These are phyloP conservation scores for Luvunga scandens DNA, from an alignment of 345 rosid species.

Conservation along the genomic window DNA sequence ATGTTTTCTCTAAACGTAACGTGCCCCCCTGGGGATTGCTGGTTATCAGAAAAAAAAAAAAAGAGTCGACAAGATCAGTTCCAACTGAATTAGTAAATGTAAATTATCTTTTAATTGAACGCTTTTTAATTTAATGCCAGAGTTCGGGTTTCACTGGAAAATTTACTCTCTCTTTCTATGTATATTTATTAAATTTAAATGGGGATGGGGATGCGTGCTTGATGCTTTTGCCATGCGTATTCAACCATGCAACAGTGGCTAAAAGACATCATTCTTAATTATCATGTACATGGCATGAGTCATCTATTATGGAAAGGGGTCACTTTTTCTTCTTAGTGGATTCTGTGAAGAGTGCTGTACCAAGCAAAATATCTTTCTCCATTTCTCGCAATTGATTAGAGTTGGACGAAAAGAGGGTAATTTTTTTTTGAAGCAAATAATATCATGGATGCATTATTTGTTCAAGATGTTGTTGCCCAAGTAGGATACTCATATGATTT, in stretches of 20 bases:
- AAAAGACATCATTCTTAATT: neutral
- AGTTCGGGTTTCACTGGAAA: neutral
- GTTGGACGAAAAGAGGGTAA: too few species aligned
- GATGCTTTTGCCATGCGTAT: conserved; percentile 21
- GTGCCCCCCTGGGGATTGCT: conserved; percentile 30
- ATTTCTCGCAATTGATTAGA: neutral
- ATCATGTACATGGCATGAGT: conserved; percentile 26
- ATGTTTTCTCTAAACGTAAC: conserved; percentile 29
- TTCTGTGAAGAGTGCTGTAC: neutral
- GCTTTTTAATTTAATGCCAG: neutral
- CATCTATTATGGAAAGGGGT: neutral
- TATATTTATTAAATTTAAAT: neutral
- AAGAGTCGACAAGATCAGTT: neutral
- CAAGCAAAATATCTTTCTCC: neutral
- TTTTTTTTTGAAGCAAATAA: neutral
- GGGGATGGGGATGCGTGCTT: conserved; percentile 14
- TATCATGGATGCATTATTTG: neutral
- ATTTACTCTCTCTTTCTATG: too few species aligned
- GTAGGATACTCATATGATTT: neutral
- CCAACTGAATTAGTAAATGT: neutral
- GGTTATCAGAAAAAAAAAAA: neutral
- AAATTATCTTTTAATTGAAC: neutral
- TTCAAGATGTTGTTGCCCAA: neutral
- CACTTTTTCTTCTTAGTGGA: neutral
- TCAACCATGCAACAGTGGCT: conserved; percentile 21